Percentiles rank a stretch among this genome's conserved stretches.
phyloP scores from a whole-genome alignment of 441 rosid genomes.

The Eruca vesicaria region DNA sequence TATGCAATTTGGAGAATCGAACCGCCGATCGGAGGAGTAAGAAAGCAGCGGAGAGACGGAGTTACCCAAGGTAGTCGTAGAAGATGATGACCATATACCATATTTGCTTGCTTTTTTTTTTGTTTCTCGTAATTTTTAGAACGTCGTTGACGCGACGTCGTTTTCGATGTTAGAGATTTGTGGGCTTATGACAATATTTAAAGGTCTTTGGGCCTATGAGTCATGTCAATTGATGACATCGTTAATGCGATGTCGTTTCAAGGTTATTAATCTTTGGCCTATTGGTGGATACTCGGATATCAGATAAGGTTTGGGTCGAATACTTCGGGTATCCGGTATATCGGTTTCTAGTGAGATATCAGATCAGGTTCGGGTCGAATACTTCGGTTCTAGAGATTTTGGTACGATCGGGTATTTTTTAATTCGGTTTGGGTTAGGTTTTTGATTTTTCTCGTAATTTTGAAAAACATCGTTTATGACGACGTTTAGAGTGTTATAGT shows the following conservation, averaged over 20 bases:
- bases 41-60: constrained; percentile 20
- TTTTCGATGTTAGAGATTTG: neutral
- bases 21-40: constrained; percentile 24
- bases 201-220: neutral
- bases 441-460: no score
- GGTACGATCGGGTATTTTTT: neutral
- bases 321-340: no score
- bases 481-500: neutral
- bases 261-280: no score
- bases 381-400: neutral
- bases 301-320: no score
- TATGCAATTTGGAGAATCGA: neutral
- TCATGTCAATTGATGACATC: neutral
- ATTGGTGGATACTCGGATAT: no score
- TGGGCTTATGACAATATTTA: neutral
- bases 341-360: no score
- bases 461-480: neutral
- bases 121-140: neutral
- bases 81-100: neutral
- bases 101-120: neutral
- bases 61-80: constrained; percentile 10
- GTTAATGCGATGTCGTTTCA: neutral
- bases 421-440: neutral
- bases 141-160: constrained; percentile 10
- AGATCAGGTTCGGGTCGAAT: neutral